Base-by-base conservation (phyloP, 805 yeast species). In the Candida jianshihensis region DNA sequence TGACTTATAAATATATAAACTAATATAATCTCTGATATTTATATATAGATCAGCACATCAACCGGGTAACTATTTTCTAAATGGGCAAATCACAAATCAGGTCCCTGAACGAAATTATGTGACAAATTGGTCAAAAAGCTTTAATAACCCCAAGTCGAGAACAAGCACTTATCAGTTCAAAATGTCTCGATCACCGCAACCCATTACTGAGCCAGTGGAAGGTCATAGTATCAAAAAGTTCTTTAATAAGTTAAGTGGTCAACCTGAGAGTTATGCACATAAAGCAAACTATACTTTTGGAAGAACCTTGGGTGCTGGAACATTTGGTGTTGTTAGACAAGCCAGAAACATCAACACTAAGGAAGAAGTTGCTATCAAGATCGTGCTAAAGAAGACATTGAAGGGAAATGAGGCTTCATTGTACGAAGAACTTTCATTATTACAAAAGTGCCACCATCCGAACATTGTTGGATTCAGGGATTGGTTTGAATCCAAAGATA, bases 401-500 rank as follows among this genome's bases (percentile, higher is more conserved):
- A 75, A 79, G 53, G 90, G 88, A 6, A 78, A 84, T 46, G 90
- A 82, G 41, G 70, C 76, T 41, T 74, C 81, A 62, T 81, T 90
- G 13, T 69, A 76, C 48, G 90, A 87, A 44, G 98, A 90, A 57
- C 68, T 90, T 45, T 57, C 70, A 14, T 62, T 90, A 31, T 66
- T 90, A 36, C 78, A 75, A 49, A 72, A 73, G 36, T 66, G 89
- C 41, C 57, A 72, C 34, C 95, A 89, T 58, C 88, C 88, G 2
- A 83, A 90, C 59, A 88, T 90, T 48, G 95, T 90, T n/a, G 76
- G 79, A 26, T 81, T 90, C 55, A 70, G 80, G 35, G 96, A 88
- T 57, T 90, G 95, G 90, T 90, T 90, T 56, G 97, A 90, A 63
- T 75, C 87, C 20, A 82, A 75, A 57, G 96, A 88, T 50, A 90